phyloP scores from a whole-genome alignment of 306 rosid genomes.

The Benincasa hispida region DNA sequence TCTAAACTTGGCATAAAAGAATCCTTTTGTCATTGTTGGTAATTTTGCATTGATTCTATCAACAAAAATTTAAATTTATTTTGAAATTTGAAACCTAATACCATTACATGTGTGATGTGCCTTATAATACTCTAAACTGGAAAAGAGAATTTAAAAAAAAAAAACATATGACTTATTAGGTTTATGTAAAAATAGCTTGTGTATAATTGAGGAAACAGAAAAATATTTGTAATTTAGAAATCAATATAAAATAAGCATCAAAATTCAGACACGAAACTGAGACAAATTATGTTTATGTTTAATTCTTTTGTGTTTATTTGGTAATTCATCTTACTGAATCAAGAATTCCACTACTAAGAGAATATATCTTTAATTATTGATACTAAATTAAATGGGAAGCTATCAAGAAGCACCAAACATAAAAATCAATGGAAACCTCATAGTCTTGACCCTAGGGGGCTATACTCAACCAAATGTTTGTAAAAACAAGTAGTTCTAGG shows the following conservation, averaged over 20 bases:
- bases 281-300: not conserved
- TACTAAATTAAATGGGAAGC: not conserved
- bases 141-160: not conserved
- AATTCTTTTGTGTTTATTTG: not conserved
- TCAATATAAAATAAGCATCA: not conserved
- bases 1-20: not conserved
- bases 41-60: not conserved
- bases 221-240: not conserved
- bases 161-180: not conserved
- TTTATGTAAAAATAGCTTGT: not conserved
- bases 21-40: not conserved
- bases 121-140: not conserved
- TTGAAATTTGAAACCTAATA: not conserved
- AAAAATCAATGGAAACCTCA: not conserved
- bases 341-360: not conserved
- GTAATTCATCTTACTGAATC: not conserved
- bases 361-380: not conserved
- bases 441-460: not conserved
- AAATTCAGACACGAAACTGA: not conserved
- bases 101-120: not conserved
- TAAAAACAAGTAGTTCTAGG: not conserved
- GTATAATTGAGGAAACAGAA: not conserved
- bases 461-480: not conserved
- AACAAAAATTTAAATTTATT: not conserved
- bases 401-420: not conserved